These are phyloP conservation scores for Sphaerulina vaccinii DNA, from an alignment of 2,329 filamentous ascomycete species.

Conservation along the genomic window DNA sequence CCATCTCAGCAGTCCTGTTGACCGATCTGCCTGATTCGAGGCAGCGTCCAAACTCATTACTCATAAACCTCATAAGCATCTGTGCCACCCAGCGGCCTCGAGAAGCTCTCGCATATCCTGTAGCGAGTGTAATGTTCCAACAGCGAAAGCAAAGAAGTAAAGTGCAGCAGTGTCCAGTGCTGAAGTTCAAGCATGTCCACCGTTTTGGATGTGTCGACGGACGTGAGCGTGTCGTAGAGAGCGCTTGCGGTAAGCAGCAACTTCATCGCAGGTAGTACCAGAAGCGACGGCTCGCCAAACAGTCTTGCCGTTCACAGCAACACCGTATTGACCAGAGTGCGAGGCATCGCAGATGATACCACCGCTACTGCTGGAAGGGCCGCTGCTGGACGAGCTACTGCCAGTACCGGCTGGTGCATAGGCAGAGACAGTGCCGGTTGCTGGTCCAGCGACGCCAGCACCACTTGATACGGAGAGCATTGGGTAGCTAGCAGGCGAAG, in stretches of 20 bases:
- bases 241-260: constrained; percentile 42
- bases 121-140: too few species aligned
- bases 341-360: constrained; percentile 16
- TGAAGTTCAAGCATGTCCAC: not conserved
- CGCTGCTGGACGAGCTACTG: not conserved
- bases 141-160: too few species aligned
- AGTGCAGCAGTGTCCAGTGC: too few species aligned
- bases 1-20: too few species aligned
- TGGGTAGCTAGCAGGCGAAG: constrained; percentile 1
- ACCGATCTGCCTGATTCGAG: too few species aligned
- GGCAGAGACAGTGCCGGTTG: constrained; percentile 11
- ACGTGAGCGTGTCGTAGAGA: constrained; percentile 14
- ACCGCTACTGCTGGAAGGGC: not conserved
- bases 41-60: too few species aligned
- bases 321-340: constrained; percentile 39
- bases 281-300: constrained; percentile 44
- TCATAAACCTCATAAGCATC: too few species aligned
- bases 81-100: too few species aligned
- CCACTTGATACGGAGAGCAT: constrained; percentile 11
- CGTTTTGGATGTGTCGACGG: constrained; percentile 15
- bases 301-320: constrained; percentile 45
- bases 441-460: constrained; percentile 16
- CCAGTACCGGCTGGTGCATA: constrained; percentile 15
- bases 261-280: constrained; percentile 39
- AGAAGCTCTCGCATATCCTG: too few species aligned